phyloP scores from a whole-genome alignment of 768 basidiomycete species.

The Epithele typhae region DNA sequence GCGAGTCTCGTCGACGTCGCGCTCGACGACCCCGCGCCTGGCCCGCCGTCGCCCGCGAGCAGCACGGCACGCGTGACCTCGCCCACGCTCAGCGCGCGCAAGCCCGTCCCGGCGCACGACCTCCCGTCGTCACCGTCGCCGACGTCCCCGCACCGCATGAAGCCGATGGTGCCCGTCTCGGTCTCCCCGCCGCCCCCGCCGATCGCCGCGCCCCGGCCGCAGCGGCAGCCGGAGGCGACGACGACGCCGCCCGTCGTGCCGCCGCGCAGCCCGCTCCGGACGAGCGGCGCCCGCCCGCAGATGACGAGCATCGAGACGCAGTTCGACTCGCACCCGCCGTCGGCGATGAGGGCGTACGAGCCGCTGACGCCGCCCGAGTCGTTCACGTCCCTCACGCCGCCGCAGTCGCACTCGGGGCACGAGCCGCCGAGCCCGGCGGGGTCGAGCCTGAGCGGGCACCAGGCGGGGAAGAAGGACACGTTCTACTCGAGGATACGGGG shows the following conservation, averaged over 20 bases:
- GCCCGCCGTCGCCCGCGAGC: slow-evolving; percentile 5
- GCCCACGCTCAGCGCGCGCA: slow-evolving; percentile 5
- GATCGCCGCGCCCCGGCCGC: slow-evolving; percentile 2
- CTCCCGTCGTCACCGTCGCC: neutral
- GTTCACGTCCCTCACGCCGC: slow-evolving; percentile 28
- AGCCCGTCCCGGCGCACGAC: slow-evolving; percentile 4
- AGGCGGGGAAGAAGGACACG: slow-evolving; percentile 2
- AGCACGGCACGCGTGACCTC: slow-evolving; percentile 1
- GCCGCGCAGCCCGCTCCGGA: slow-evolving; percentile 17
- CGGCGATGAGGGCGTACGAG: slow-evolving; percentile 18
- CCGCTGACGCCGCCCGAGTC: slow-evolving; percentile 41
- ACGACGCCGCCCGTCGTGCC: slow-evolving; percentile 11
- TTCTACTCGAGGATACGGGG: slow-evolving; percentile 9
- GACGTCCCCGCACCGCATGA: no score
- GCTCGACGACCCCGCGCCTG: neutral
- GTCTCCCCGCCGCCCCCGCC: neutral
- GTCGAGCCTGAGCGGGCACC: neutral
- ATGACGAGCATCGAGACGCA: slow-evolving; percentile 5
- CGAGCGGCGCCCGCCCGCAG: slow-evolving; percentile 3
- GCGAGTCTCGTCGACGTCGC: slow-evolving; percentile 7
- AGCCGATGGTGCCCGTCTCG: slow-evolving; percentile 3
- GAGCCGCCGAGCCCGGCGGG: slow-evolving; percentile 3
- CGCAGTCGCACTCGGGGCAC: slow-evolving; percentile 11
- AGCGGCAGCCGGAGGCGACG: neutral
- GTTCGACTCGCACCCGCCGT: neutral